A percentile compares a stretch with the other conserved stretches of the same genome.
Evolutionary conservation across 2,329 filamentous ascomycete genomes (phyloP).

Genomic region (Aspergillus vadensis): DNA sequence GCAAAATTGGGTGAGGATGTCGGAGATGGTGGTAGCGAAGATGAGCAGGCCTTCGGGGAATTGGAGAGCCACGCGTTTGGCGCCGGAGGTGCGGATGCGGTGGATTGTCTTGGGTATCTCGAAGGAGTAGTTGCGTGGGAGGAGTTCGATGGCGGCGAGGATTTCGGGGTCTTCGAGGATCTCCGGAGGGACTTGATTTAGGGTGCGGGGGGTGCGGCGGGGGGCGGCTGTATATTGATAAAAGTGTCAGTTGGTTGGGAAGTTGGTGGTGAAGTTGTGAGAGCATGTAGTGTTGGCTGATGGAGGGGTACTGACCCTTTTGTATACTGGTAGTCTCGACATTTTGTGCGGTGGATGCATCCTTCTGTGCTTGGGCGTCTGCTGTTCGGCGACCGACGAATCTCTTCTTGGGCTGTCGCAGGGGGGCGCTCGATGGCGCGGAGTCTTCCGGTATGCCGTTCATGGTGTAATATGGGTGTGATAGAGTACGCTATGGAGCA

Average conservation of each 20-base stretch:
- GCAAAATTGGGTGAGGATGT: constrained; percentile 94
- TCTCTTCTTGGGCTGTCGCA: constrained; percentile 80
- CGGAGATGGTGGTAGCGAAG: constrained; percentile 96
- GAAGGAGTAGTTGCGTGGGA: constrained; percentile 96
- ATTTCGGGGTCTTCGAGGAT: constrained; percentile 84
- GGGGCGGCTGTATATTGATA: constrained; percentile 60
- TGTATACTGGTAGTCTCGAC: constrained; percentile 60
- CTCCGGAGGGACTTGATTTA: constrained; percentile 87
- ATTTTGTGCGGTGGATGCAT: constrained; percentile 59
- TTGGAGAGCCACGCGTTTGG: constrained; percentile 87
- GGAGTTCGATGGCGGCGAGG: constrained; percentile 80
- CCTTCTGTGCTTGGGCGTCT: constrained; percentile 57
- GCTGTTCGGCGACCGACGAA: constrained; percentile 85
- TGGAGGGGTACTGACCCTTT: constrained; percentile 36
- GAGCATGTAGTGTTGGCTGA: neutral
- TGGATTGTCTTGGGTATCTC: constrained; percentile 99
- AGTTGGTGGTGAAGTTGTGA: neutral
- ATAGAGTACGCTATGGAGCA: neutral
- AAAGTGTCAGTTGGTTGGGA: constrained; percentile 2
- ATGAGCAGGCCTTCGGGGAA: constrained; percentile 94
- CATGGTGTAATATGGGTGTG: neutral
- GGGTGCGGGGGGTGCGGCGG: constrained; percentile 71
- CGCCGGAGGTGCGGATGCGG: constrained; percentile 76
- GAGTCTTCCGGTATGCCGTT: constrained; percentile 14
- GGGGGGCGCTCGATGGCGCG: constrained; percentile 9